Percentiles rank a stretch among this genome's conserved stretches.
Conservation (phyloP, 176 grass and related monocot genomes). For the Phragmites australis region DNA sequence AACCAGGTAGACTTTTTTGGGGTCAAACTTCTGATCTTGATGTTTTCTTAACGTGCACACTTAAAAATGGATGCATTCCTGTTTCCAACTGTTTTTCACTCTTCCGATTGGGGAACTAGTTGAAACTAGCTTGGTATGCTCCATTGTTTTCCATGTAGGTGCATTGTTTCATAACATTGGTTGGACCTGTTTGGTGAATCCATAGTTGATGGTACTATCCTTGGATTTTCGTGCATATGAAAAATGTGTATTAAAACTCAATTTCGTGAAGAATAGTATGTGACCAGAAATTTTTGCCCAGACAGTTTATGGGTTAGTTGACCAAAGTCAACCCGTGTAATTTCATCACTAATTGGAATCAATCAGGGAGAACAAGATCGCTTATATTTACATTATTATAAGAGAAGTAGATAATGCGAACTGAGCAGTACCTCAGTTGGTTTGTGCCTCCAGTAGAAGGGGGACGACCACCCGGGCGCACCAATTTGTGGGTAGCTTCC, state of each 20-base stretch:
- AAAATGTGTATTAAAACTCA: background rate
- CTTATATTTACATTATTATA: background rate
- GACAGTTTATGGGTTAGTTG: background rate
- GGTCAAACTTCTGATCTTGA: background rate
- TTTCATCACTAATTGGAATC: background rate
- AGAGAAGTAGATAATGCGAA: background rate
- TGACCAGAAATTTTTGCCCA: background rate
- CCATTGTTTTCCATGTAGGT: background rate
- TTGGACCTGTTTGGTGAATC: background rate
- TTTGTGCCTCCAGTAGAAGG: too few species aligned
- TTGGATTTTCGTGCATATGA: background rate
- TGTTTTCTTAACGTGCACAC: background rate
- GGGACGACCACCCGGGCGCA: too few species aligned
- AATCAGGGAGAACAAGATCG: background rate
- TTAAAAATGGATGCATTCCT: background rate
- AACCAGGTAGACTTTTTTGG: conserved; percentile 58
- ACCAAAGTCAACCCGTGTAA: background rate
- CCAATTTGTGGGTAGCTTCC: too few species aligned
- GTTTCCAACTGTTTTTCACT: background rate
- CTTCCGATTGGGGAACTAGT: background rate
- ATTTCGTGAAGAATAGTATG: background rate
- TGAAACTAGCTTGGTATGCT: background rate
- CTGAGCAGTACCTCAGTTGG: too few species aligned
- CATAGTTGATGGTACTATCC: background rate
- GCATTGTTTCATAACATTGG: background rate